Evolutionary conservation across 495 filamentous ascomycete genomes (phyloP), one percentile per base, ranked within the genome.

Genomic region (Aspergillus homomorphus): DNA sequence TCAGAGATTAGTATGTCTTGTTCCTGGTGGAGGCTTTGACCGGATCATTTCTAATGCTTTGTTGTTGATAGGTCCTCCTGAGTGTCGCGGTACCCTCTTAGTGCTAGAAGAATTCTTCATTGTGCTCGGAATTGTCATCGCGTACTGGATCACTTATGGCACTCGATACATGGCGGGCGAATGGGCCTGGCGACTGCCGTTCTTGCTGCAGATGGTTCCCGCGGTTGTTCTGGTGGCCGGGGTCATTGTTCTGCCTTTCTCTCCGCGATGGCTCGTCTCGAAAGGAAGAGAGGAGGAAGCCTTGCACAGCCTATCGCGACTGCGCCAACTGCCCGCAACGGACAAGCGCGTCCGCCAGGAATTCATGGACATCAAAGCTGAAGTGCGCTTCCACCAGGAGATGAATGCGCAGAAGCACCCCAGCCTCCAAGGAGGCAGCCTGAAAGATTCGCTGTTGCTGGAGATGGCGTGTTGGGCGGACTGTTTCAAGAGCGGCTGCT

Each of bases 141-240:
- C 80, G 1, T 84, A 76, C 64, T 84, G 80, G 79, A 81, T 82
- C 42, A 82, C 82, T 10, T 84, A 81, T 54, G 80, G 79, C 15
- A 82, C 80, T 14, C 68, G 72, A 19, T 82, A 72, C 57, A 84
- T 83, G 68, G 66, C 64, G 4, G 73, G 77, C 2, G 73, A 81
- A 68, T 79, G 77, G 77, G 62, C 77, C 12, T 81, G 78, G 78
- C 66, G 78, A 43, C 62, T 82, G 2, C 80, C 80, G 4, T 80
- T 83, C 61, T 57, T 80, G 16, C 62, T 82, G 20, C 80, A 83
- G 58, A 70, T 81, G 63, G 62, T 80, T 18, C 80, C 80, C 10
- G 77, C 75, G 3, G 69, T 80, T 38, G 55, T 82, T 42, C 70
- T 82, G 16, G 68, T 68, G 1, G 65, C 69, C 1, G 77, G 78